Base-by-base conservation (phyloP, 257 asterid species). In the Fraxinus americana region DNA sequence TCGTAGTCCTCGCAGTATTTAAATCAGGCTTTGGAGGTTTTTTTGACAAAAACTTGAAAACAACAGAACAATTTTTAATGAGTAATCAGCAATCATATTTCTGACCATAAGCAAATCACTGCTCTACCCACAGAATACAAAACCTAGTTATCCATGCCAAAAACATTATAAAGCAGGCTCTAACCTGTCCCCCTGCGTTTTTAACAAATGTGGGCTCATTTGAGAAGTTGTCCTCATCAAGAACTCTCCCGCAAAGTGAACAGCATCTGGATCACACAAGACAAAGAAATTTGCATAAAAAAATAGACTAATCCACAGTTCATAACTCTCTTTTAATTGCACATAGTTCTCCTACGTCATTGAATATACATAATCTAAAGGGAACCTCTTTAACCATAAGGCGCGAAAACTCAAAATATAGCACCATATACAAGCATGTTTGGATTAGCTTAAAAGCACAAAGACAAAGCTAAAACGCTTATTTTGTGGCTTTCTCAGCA, bases 141-240 rank as follows among this genome's bases (percentile, higher is more conserved):
- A 74, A 39, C n/a, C 75, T 19, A 67, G 6, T 35, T 23, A 52
- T 71, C 35, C 29, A 59, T 23, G 72, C 75, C 66, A 39, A 57
- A 25, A 77, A 59, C 52, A 70, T 43, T 7, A 52, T 21, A 16
- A 61, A 67, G 7, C 54, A 74, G 30, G 30, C 30, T 29, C 84
- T 82, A 74, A 92, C 95, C 93, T 90, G 95, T 76, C 97, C 94
- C 11, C 81, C 84, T 0, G 93, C 86, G 67, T 81, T 77, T 83
- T 92, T 92, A 2, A 82, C 82, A 83, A 92, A 92, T 19, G 87
- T 76, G 70, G 89, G 85, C 81, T 90, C 96, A 74, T 74, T 77
- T 1, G 91, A 71, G 57, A 89, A 92, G 72, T 78, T 82, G 61
- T 90, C 93, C 80, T 89, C 92, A 2, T 83, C 88, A 4, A 90